Evolutionary conservation across 768 basidiomycete species (phyloP), one percentile per base, ranked within the genome.

Genomic region (Bullera alba): DNA sequence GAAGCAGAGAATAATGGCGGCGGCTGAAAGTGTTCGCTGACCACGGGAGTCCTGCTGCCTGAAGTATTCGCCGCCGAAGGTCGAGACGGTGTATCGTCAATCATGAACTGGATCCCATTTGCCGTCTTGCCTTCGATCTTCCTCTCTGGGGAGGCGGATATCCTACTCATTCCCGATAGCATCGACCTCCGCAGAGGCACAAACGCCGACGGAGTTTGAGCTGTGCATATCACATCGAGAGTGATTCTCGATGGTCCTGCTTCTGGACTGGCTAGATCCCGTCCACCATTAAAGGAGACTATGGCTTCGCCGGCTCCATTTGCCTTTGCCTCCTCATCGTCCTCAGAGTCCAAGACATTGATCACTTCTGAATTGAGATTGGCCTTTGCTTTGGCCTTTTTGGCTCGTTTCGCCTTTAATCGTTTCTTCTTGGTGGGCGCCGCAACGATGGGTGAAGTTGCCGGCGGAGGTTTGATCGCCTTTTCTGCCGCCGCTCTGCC

Each of bases 1-100:
- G 57, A 51, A 22, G 50, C 51, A 1, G 36, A 25, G 37, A 60
- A 60, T 15, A 60, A 21, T 6, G 45, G 50, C 3, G 58, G 54
- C 15, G 58, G 58, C 4, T 56, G 28, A 35, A 60, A 60, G 29
- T 60, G 58, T 7, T 36, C 27, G 32, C 2, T 16, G 10, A 5
- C 41, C 36, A 26, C 45, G 29, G 14, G 16, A 29, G 17, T 17
- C 46, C 36, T 19, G 36, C 32, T 29, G 22, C 15, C n/a, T n/a
- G n/a, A n/a, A n/a, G n/a, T n/a, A n/a, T n/a, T n/a, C n/a, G n/a
- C n/a, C n/a, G n/a, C n/a, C n/a, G n/a, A n/a, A n/a, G n/a, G n/a
- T n/a, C n/a, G n/a, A n/a, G 23, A 23, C 14, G 49, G 45, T 12
- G 29, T 37, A 5, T 56, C 46, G 44, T 46, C 44, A 19, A 52